Evolutionary conservation across 306 rosid species (phyloP).

Genomic region (Vigna trinervia): DNA sequence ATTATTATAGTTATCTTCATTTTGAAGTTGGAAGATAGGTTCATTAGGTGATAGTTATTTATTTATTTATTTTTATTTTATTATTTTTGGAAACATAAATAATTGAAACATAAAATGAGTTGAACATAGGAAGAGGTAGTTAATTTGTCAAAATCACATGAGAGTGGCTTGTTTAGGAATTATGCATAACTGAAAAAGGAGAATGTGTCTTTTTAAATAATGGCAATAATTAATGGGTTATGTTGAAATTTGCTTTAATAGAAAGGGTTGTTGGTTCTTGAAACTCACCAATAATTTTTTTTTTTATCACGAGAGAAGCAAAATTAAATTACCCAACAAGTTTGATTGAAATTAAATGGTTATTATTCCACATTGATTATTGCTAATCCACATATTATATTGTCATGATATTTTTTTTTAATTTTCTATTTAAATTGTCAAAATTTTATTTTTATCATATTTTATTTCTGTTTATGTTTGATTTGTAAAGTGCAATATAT

Average conservation of each 20-base stretch:
- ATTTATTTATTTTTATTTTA: neutral
- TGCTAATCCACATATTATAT: too few relatives aligned
- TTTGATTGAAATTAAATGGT: too few relatives aligned
- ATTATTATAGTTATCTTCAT: conserved; percentile 43
- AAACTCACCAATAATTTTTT: neutral
- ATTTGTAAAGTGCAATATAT: too few relatives aligned
- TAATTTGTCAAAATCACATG: conserved; percentile 41
- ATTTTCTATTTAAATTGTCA: too few relatives aligned
- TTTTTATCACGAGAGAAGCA: conserved; percentile 21
- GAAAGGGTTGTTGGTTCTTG: conserved; percentile 42
- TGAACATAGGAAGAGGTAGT: conserved; percentile 34
- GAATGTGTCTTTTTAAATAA: conserved; percentile 24
- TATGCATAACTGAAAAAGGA: neutral
- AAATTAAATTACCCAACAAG: neutral
- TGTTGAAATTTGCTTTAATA: conserved; percentile 42
- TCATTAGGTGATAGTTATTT: conserved; percentile 2
- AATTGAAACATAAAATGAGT: conserved; percentile 11
- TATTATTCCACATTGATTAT: too few relatives aligned
- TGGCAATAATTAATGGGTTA: conserved; percentile 32
- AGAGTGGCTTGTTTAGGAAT: neutral
- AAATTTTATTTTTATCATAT: too few relatives aligned
- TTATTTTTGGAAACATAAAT: neutral
- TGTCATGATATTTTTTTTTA: too few relatives aligned
- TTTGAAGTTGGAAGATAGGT: conserved; percentile 32
- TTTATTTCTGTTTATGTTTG: too few relatives aligned